Conservation (phyloP, 768 basidiomycete species). For the Tulasnella calospora region DNA sequence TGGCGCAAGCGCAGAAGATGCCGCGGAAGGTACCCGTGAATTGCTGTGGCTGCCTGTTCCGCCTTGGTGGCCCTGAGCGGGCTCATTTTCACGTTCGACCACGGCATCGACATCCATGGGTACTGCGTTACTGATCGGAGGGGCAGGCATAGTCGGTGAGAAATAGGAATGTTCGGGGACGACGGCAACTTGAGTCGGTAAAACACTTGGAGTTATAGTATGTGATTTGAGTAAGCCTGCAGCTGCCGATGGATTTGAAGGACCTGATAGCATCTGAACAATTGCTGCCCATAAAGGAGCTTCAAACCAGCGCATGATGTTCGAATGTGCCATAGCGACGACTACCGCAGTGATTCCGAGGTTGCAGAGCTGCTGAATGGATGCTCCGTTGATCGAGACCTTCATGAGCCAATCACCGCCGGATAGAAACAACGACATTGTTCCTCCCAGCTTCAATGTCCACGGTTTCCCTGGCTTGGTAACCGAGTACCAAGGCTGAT, state of each 20-base stretch:
- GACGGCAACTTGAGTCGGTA: too few species aligned
- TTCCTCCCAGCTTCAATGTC: background rate
- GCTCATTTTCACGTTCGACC: too few species aligned
- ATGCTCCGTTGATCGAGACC: background rate
- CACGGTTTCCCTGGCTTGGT: background rate
- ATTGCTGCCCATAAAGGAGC: background rate
- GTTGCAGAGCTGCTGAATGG: background rate
- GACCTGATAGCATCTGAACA: background rate
- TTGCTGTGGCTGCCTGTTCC: background rate
- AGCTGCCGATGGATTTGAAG: too few species aligned
- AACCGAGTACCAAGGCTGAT: background rate
- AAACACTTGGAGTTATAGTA: too few species aligned
- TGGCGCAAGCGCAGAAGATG: background rate
- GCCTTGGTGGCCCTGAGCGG: too few species aligned
- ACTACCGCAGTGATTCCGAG: background rate
- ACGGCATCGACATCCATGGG: too few species aligned
- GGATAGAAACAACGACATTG: background rate
- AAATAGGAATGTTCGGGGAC: too few species aligned
- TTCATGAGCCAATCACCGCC: background rate
- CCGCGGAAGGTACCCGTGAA: background rate
- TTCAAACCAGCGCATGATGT: background rate
- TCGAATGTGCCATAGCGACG: background rate
- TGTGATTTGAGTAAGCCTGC: too few species aligned
- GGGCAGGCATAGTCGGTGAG: too few species aligned
- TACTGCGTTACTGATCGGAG: too few species aligned